phyloP scores from a whole-genome alignment of 495 filamentous ascomycete genomes.

The Apodospora peruviana region DNA sequence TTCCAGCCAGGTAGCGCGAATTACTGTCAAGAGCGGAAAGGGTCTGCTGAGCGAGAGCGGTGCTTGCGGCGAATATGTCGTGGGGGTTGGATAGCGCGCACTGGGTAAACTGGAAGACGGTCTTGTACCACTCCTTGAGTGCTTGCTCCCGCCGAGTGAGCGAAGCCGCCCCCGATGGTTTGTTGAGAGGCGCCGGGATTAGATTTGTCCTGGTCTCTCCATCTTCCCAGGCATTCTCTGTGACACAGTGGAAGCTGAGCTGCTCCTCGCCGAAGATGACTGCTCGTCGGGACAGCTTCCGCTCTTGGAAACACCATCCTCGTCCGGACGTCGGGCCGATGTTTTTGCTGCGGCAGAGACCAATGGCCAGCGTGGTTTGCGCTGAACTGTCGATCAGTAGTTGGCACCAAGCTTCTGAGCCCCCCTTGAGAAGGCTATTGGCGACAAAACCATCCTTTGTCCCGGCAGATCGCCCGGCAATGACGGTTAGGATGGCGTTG shows the following conservation, averaged over 20 bases:
- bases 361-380: not conserved
- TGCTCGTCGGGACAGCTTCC: not conserved
- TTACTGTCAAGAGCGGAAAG: not conserved
- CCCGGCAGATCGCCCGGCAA: slow-evolving; percentile 6
- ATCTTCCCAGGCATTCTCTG: not conserved
- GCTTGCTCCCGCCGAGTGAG: not conserved
- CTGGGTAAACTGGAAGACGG: not conserved
- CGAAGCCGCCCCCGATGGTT: not conserved
- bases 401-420: not conserved
- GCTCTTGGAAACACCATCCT: slow-evolving; percentile 10
- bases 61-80: slow-evolving; percentile 6
- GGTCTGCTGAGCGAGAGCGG: slow-evolving; percentile 4
- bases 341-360: not conserved
- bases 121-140: slow-evolving; percentile 4
- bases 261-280: slow-evolving; percentile 6
- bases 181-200: not conserved
- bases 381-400: not conserved
- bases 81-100: slow-evolving; percentile 8
- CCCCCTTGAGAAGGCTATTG: not conserved
- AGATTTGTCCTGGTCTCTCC: not conserved
- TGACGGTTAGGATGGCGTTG: not conserved
- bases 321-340: slow-evolving; percentile 1
- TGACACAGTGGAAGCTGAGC: not conserved
- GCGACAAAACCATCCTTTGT: slow-evolving; percentile 8
- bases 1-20: slow-evolving; percentile 4